Evolutionary conservation across 2,329 filamentous ascomycete genomes (phyloP).

Genomic region (Purpureocillium takamizusanense): DNA sequence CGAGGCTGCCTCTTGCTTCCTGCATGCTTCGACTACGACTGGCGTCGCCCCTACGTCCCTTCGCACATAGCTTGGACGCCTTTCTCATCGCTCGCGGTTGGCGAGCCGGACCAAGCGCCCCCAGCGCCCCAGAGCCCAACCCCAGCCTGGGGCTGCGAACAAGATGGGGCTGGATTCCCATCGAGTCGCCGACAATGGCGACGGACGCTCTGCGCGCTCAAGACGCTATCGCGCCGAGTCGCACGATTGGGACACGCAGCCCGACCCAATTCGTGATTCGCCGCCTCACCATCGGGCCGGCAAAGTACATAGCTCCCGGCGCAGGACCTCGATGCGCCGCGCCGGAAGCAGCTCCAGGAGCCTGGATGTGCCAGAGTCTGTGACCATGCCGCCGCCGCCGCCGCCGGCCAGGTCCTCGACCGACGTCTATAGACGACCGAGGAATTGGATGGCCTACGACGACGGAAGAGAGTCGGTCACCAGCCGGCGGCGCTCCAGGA

Average conservation of each 20-base stretch:
- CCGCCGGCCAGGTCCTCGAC: slow-evolving; percentile 18
- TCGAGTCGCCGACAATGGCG: slow-evolving; percentile 19
- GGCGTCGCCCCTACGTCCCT: not conserved
- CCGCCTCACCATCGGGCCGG: slow-evolving; percentile 17
- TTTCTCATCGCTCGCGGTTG: not conserved
- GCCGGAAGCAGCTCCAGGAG: slow-evolving; percentile 13
- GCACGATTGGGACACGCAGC: slow-evolving; percentile 8
- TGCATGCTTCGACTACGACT: not conserved
- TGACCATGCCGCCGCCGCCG: slow-evolving; percentile 18
- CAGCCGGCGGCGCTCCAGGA: slow-evolving; percentile 4
- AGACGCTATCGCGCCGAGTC: slow-evolving; percentile 12
- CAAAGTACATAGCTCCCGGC: slow-evolving; percentile 21
- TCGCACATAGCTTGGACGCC: not conserved
- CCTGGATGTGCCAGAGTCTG: slow-evolving; percentile 17
- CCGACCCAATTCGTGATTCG: slow-evolving; percentile 13
- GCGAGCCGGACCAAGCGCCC: not conserved
- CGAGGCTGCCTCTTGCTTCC: slow-evolving; percentile 6
- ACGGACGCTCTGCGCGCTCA: slow-evolving; percentile 16
- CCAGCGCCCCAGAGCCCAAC: slow-evolving; percentile 13
- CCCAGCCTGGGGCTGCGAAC: slow-evolving; percentile 12
- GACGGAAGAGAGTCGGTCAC: slow-evolving; percentile 5
- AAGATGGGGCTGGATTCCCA: slow-evolving; percentile 21
- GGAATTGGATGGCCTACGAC: slow-evolving; percentile 16
- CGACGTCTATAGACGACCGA: slow-evolving; percentile 19
- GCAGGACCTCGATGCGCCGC: slow-evolving; percentile 17